Percentiles rank a stretch among this genome's conserved stretches.
Conservation (phyloP, 768 basidiomycete species). For the Lactifluus subvellereus region DNA sequence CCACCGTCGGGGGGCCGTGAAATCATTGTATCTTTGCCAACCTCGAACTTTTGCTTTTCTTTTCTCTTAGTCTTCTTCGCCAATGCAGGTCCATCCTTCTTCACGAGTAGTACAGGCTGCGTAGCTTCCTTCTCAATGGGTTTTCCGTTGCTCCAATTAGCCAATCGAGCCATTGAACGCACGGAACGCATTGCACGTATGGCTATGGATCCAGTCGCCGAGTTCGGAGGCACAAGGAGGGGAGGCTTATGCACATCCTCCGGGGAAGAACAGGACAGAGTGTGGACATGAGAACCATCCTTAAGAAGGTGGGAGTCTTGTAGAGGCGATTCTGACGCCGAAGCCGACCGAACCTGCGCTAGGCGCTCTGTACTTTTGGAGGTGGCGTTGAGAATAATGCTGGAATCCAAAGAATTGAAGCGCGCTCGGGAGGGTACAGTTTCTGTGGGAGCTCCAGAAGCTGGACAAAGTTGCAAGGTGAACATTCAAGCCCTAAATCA, state of each 20-base stretch:
- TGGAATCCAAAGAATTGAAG: conserved; percentile 59
- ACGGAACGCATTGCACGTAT: conserved; percentile 74
- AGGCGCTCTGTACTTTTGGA: conserved; percentile 25
- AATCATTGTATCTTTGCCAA: conserved; percentile 30
- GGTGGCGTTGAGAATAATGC: conserved; percentile 31
- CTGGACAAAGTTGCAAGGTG: conserved; percentile 28
- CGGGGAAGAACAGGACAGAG: conserved; percentile 11
- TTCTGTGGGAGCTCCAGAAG: conserved; percentile 41
- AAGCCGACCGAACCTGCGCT: conserved; percentile 19
- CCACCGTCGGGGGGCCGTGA: conserved; percentile 51
- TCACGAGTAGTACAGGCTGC: conserved; percentile 26
- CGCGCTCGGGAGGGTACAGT: conserved; percentile 38
- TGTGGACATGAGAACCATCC: background rate
- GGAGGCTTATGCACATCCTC: conserved; percentile 19
- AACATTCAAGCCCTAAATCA: background rate
- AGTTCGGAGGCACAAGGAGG: conserved; percentile 15
- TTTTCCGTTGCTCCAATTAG: conserved; percentile 63
- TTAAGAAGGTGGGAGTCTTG: conserved; percentile 9
- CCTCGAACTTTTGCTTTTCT: conserved; percentile 20
- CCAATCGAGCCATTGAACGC: conserved; percentile 62
- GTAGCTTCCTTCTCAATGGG: conserved; percentile 32
- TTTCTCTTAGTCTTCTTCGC: conserved; percentile 32
- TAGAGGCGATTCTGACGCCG: conserved; percentile 22
- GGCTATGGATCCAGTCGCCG: conserved; percentile 57
- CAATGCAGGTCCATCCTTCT: conserved; percentile 32